Conservation (phyloP, 176 grass and related monocot genomes). For the Phyllostachys edulis region DNA sequence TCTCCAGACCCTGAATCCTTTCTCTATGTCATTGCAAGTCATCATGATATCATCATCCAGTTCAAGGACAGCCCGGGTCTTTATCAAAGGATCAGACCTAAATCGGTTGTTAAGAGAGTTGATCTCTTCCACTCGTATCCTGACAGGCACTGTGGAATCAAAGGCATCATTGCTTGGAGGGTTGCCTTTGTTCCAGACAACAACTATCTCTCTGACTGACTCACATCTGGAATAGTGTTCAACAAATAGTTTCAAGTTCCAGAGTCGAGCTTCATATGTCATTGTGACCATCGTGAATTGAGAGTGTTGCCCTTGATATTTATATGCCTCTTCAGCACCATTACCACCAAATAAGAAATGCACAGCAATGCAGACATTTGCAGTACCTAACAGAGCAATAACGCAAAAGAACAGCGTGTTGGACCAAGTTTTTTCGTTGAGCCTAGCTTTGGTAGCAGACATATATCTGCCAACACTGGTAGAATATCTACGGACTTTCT, state of each 20-base stretch:
- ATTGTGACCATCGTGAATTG: conserved; percentile 95
- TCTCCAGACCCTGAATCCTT: conserved; percentile 93
- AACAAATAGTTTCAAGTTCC: conserved; percentile 93
- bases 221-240: conserved; percentile 95
- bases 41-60: conserved; percentile 99
- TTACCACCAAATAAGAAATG: conserved; percentile 77
- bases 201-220: conserved; percentile 91
- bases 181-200: conserved; percentile 97
- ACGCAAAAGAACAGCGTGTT: conserved; percentile 68
- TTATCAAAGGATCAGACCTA: conserved; percentile 82
- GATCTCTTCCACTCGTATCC: conserved; percentile 71
- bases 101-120: conserved; percentile 99
- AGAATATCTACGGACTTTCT: conserved; percentile 63
- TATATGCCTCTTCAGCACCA: conserved; percentile 84
- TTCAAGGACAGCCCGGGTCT: conserved; percentile 84
- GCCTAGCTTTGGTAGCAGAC: conserved; percentile 57
- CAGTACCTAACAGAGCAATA: conserved; percentile 47
- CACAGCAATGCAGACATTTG: conserved; percentile 73
- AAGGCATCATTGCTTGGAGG: conserved; percentile 59
- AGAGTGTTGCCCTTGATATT: conserved; percentile 67
- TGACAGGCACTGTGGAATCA: conserved; percentile 85
- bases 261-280: conserved; percentile 94
- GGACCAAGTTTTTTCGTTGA: conserved; percentile 70
- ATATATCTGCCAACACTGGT: conserved; percentile 54
- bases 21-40: conserved; percentile 94